These are phyloP conservation scores for Murraya paniculata DNA, from an alignment of 345 rosid genomes.

Conservation along the genomic window DNA sequence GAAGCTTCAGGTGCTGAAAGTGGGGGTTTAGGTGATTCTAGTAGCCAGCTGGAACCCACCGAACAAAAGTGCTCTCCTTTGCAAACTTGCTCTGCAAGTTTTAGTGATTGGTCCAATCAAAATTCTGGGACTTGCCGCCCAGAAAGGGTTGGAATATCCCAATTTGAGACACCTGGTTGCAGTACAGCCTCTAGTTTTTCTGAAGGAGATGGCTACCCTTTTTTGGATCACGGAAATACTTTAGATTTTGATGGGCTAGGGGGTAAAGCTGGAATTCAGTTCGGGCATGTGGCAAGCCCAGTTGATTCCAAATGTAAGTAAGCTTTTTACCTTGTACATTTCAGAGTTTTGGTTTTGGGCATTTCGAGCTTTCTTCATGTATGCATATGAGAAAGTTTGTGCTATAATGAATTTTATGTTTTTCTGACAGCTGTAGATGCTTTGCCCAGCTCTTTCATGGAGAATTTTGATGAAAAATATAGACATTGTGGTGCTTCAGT, in stretches of 20 bases:
- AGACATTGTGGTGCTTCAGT: conserved; percentile 9
- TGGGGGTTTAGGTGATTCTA: conserved; percentile 31
- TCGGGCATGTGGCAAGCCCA: conserved; percentile 20
- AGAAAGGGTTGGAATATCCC: conserved; percentile 35
- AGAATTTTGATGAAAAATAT: conserved; percentile 18
- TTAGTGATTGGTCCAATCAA: conserved; percentile 33
- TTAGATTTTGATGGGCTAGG: conserved; percentile 17
- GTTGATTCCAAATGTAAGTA: conserved; percentile 37
- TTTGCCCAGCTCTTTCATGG: conserved; percentile 22
- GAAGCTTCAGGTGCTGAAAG: conserved; percentile 29
- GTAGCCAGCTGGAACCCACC: conserved; percentile 23
- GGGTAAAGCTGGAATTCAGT: conserved; percentile 23
- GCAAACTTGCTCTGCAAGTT: conserved; percentile 42
- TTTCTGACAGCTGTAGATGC: conserved; percentile 39
- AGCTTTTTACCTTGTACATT: conserved; percentile 12
- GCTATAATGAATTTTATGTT: conserved; percentile 19
- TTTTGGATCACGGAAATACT: conserved; percentile 30
- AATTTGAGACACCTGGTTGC: conserved; percentile 41
- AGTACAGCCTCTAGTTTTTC: conserved; percentile 43
- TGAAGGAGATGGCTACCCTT: conserved; percentile 29
- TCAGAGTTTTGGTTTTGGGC: neutral
- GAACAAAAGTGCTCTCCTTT: conserved; percentile 32
- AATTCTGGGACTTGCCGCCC: conserved; percentile 26
- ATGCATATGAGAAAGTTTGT: neutral
- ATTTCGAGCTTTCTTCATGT: conserved; percentile 10